Base-by-base conservation (phyloP, 495 filamentous ascomycete genomes). In the Ramalina intermedia region DNA sequence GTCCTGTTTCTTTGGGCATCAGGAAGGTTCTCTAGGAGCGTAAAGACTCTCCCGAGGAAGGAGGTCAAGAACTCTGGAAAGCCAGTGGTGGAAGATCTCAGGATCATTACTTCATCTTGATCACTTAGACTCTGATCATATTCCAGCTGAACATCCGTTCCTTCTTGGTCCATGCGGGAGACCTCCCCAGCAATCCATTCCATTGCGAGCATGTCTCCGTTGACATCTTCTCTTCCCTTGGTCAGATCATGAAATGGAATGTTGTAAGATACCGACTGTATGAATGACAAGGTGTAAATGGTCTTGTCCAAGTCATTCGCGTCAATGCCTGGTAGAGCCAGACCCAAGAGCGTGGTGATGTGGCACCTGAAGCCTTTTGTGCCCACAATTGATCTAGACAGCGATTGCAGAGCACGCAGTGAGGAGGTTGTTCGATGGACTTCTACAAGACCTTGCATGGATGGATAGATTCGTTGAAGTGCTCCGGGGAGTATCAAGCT, bases 231-330 rank as follows among this genome's bases (percentile, higher is more conserved):
- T 47, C 73, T 66, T 37, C 78, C 77, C 54, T 79, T 71, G 2
- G 87, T 85, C 46, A 99, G 66, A 56, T 93, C 83, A 51, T 80
- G 74, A 56, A 99, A 83, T 4, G 91, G 93, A 18, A 99, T 88
- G 52, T 85, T 93, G 66, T 96, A 96, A 49, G 87, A 85, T 26
- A 95, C 84, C 33, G 83, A 79, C 66, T 96, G 91, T 41, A 99
- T 89, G 60, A 94, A 96, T 47, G 89, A 84, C 43, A 99, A 70
- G 2, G 90, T 90, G 63, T 94, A 85, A 46, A 94, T 71, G 17
- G 91, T 96, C 67, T 99, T 99, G 53, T 90, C 87, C 27, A 99
- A 72, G 65, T 99, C 91, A 62, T 99, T 99, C 27, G 91, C 90
- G 66, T 99, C 91, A 45, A 99, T 93, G 27, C 91, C 91, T 1